Evolutionary conservation across 2,329 filamentous ascomycete species (phyloP).

Genomic region (Aspergillus ustus): DNA sequence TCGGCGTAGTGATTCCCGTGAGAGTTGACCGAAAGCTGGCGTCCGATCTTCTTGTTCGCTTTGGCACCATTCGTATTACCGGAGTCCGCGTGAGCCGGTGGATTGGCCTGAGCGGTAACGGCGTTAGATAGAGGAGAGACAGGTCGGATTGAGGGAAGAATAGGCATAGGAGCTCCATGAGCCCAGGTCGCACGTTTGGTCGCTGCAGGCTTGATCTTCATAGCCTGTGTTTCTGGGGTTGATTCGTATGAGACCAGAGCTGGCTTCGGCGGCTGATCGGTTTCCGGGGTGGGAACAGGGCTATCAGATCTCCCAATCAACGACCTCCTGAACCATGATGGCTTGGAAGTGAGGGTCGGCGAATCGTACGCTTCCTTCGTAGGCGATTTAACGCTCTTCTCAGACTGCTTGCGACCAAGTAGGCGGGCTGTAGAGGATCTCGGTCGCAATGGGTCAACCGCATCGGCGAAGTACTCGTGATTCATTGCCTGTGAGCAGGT

Average conservation of each 20-base stretch:
- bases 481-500: constrained; percentile 92
- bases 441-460: constrained; percentile 87
- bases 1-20: constrained; percentile 93
- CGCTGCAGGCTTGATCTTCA: constrained; percentile 62
- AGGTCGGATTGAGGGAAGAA: constrained; percentile 89
- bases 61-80: constrained; percentile 59
- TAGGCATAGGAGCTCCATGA: constrained; percentile 88
- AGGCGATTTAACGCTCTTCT: constrained; percentile 67
- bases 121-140: constrained; percentile 96
- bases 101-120: constrained; percentile 85
- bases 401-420: constrained; percentile 87
- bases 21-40: constrained; percentile 90
- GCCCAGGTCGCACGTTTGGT: constrained; percentile 93
- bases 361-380: constrained; percentile 66
- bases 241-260: constrained; percentile 48
- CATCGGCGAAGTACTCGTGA: constrained; percentile 93
- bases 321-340: constrained; percentile 96
- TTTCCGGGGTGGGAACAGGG: constrained; percentile 61
- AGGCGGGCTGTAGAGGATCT: constrained; percentile 86
- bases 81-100: constrained; percentile 56
- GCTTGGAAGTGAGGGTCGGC: constrained; percentile 72
- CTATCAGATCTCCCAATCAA: constrained; percentile 80
- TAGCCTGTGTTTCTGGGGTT: constrained; percentile 48
- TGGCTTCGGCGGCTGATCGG: constrained; percentile 43
- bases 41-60: constrained; percentile 83